Base-by-base conservation (phyloP, 352 stramenopile species). In the Phytophthora pinifolia region DNA sequence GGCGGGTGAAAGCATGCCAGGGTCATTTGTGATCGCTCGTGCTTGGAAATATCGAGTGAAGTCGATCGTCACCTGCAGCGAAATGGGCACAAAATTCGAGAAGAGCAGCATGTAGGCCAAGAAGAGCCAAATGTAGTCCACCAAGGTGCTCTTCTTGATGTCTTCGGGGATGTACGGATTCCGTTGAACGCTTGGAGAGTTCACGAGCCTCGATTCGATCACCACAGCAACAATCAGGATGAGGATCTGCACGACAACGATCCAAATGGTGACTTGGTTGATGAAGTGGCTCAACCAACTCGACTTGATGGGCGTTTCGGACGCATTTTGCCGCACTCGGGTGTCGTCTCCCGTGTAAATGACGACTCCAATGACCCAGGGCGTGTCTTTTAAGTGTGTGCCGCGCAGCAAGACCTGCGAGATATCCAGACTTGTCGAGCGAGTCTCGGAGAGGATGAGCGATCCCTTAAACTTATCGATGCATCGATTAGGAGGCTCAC, bases 11-110 rank as follows among this genome's bases (percentile, higher is more conserved):
- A 72, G 66, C 78, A 96, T 87, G 10, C 86, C 74, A n/a, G 62
- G 41, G 46, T 95, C 88, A 15, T 62, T 68, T 13, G 75, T 59
- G 20, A 98, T 96, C 13, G 66, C 76, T 31, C 72, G 64, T 3
- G 79, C 67, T 62, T 97, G 86, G 8, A 96, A 84, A 35, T 93
- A 95, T 7, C 76, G 74, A 2, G 85, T 86, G 20, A 96, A 85
- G 45, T 92, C 76, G 49, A 97, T 85, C 6, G 77, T 88, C 27
- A 97, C 84, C 68, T 98, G 95, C 17, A 98, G 74, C 15, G 88
- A 94, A 37, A 98, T 94, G 4, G 92, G 92, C n/a, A 98, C 87
- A 59, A 98, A 96, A 47, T 93, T 91, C 42, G 85, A 93, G 58
- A 93, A 93, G 7, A 96, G 73, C n/a, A 98, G 67, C 57, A 95